These are phyloP conservation scores for Neurospora sp. DNA, from an alignment of 495 filamentous ascomycete genomes.

Conservation along the genomic window DNA sequence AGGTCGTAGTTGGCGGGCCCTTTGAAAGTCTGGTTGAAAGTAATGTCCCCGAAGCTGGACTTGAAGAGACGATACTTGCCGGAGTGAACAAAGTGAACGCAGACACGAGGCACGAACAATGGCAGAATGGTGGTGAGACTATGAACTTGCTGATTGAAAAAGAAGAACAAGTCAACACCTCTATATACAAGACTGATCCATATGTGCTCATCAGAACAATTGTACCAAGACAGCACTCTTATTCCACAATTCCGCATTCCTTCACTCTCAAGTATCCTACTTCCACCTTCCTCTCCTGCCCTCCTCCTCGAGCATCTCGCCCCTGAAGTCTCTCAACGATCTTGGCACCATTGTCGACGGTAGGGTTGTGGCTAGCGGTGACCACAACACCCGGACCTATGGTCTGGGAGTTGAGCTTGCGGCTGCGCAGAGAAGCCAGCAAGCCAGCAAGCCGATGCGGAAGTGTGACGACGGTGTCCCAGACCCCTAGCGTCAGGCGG, in stretches of 20 bases:
- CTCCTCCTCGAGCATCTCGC: not conserved
- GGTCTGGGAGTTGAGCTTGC: constrained; percentile 75
- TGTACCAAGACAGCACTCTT: not conserved
- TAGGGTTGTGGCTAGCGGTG: constrained; percentile 92
- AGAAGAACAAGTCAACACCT: not conserved
- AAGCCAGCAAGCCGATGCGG: constrained; percentile 60
- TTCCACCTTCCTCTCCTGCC: not conserved
- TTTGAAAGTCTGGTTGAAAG: too few relatives aligned
- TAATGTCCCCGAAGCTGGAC: too few relatives aligned
- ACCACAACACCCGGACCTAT: constrained; percentile 84
- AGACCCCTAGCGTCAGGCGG: not conserved
- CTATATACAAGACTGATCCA: not conserved
- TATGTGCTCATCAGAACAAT: not conserved
- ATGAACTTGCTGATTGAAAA: not conserved
- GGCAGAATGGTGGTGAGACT: too few relatives aligned
- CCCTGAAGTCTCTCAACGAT: not conserved
- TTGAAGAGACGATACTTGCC: too few relatives aligned
- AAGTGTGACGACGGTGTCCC: constrained; percentile 51
- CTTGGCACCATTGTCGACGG: not conserved
- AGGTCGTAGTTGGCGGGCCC: too few relatives aligned
- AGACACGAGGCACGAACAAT: not conserved
- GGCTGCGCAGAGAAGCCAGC: constrained; percentile 78
- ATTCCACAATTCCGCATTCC: not conserved
- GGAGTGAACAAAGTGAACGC: not conserved
- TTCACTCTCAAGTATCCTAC: not conserved